Conservation (phyloP, 2,329 filamentous ascomycete genomes). For the Colletotrichum spinosum region DNA sequence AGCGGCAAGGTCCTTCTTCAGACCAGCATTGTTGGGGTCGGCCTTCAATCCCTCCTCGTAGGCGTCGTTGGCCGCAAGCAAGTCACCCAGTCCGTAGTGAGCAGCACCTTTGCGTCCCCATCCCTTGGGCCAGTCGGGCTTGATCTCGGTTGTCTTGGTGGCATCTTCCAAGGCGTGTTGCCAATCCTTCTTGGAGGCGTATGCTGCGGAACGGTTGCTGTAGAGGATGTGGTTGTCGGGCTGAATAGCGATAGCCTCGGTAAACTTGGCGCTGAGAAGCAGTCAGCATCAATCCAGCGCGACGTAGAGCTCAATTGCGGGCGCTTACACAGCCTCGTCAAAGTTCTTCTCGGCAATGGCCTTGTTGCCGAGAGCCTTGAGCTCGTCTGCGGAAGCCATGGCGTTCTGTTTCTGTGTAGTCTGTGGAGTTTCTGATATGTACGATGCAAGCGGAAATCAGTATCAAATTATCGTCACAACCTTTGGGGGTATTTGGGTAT, state of each 20-base stretch:
- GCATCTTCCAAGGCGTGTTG: conserved; percentile 88
- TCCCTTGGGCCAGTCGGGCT: conserved; percentile 98
- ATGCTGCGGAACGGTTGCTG: conserved; percentile 91
- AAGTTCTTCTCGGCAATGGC: conserved; percentile 98
- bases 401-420: conserved; percentile 5
- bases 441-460: conserved; percentile 14
- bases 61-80: conserved; percentile 86
- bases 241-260: conserved; percentile 89
- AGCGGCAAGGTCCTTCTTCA: conserved; percentile 86
- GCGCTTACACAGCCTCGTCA: conserved; percentile 88
- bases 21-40: conserved; percentile 90
- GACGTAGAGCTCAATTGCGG: neutral
- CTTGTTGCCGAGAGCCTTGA: conserved; percentile 98
- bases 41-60: conserved; percentile 96
- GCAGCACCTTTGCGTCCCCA: conserved; percentile 95
- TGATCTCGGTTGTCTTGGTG: conserved; percentile 91
- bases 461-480: conserved; percentile 14
- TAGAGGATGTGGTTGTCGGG: conserved; percentile 95
- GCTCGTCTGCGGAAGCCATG: conserved; percentile 77
- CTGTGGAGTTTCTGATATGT: neutral
- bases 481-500: conserved; percentile 40
- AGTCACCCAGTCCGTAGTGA: conserved; percentile 86
- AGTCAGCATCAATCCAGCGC: conserved; percentile 30
- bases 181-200: conserved; percentile 92
- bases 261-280: conserved; percentile 83